Base-by-base conservation (phyloP, 805 yeast species). In the Ogataea paradorogensis region DNA sequence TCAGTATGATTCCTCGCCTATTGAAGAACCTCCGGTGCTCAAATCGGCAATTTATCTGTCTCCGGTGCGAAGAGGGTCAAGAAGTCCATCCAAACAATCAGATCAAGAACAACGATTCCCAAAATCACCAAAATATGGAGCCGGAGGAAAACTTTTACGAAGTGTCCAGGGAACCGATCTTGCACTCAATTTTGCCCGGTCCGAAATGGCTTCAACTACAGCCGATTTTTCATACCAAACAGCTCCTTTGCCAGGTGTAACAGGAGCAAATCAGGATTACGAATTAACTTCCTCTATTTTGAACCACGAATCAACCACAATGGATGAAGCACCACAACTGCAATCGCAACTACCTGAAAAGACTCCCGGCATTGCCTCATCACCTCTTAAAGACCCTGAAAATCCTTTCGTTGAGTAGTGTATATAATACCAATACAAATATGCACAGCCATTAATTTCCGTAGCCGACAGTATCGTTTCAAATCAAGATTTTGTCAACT, bases 61-160 rank as follows among this genome's bases (percentile, higher is more conserved):
- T 8, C 51, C 53, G n/a, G 45, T 40, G 36, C 33, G 46, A 23
- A 41, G 43, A 23, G 38, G 36, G 22, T 25, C 40, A 15, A 31
- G 30, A 27, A 38, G 43, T 37, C 26, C 37, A 9, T 10, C 16
- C n/a, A 38, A 28, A 16, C 39, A 49, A 9, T 52, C 50, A 13
- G 52, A 51, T 15, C 48, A 51, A n/a, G 52, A 51, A 14, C 48
- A 51, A n/a, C 40, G 76, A 39, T 73, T 73, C 44, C 78, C 78
- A 2, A 58, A 62, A 31, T 72, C 77, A 0, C 76, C 78, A 2
- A 66, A 65, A 29, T 71, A 67, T 42, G 69, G 70, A 0, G 69
- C 65, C 0, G 67, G 66, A 13, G 71, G 70, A 0, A 50, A 48
- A 14, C 45, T 66, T 9, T 41, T 65, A 9, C 50, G 66, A 7